Evolutionary conservation across 192 early-diverging fungal species (phyloP), one percentile per base, ranked within the genome.

Genomic region (Mortierella alpina): DNA sequence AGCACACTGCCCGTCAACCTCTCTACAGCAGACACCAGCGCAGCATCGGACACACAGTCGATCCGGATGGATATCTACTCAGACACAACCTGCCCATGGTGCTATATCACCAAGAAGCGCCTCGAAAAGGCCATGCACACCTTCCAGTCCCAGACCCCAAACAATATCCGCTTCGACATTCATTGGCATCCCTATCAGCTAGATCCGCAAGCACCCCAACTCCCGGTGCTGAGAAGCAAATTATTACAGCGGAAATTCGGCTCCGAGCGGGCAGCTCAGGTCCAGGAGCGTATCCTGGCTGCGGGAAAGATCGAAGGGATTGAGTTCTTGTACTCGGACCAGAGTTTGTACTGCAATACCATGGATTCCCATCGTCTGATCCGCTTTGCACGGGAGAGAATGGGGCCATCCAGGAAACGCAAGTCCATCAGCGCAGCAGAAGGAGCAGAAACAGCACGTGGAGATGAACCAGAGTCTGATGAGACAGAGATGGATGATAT

Each of bases 51-150:
- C 49, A 11, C 48, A 0, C 20, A 41, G 14, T 45, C 53, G 31
- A 45, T 69, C 67, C 55, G 80, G 23, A 31, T 66, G 22, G 51
- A 76, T 64, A 59, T 87, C 70, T 40, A 51, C 4, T 45, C 64
- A 22, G 50, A 80, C 57, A 67, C 63, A 40, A 64, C 71, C 40
- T 53, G 66, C 17, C 67, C 66, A 6, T 59, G 71, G 71, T 73
- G 71, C 50, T 73, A 59, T 31, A 39, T 73, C 22, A 49, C 63
- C 45, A 73, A 73, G 59, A 45, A 57, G 14, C 53, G 71, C 11
- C 52, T 73, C 39, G 40, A 41, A 7, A 52, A 48, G 42, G 71
- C 71, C 39, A 73, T 73, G 39, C 6, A 23, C 0, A 54, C 59
- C 53, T 59, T 66, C 46, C 44, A 51, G 13, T 41, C 53, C 2